Base-by-base conservation (phyloP, 2,329 filamentous ascomycete genomes). In the Fusarium citri region DNA sequence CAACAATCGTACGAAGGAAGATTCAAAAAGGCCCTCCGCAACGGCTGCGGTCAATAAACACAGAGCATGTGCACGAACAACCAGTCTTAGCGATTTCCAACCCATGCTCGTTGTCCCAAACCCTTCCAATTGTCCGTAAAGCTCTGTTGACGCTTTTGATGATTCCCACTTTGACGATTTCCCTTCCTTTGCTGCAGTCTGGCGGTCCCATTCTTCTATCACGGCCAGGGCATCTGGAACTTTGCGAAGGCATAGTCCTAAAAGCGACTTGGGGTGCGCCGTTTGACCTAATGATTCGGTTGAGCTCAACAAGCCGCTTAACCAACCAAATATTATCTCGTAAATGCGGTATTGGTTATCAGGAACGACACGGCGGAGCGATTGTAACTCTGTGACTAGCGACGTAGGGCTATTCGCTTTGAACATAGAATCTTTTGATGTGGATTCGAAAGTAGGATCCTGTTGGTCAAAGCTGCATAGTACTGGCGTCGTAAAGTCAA, bases 191-290 rank as follows among this genome's bases (percentile, higher is more conserved):
- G 70, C 71, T 15, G 73, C 70, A 23, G 56, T 55, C 25, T 75
- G 64, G 8, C 60, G 66, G n/a, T 80, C 78, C 72, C 77, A 80
- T 30, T 71, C 73, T 46, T 79, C 77, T 46, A 80, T 80, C 12
- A 78, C 61, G 16, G 75, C 72, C 26, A 80, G 47, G 23, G 75
- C 76, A 11, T 68, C 69, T 5, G 78, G 76, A 15, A 79, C 56
- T 56, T 69, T 76, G 16, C 78, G 80, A 37, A 81, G 65, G 41
- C 80, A 81, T 74, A 81, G 78, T n/a, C 73, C 76, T 11, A 81
- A 60, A 6, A 81, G 70, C 12, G 80, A 80, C 49, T 79, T 80
- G 8, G 67, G 66, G 18, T 74, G 72, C 12, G 71, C 42, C 22
- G 75, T 66, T 23, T 72, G 55, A 5, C 47, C 55, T 6, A 66